Base-by-base conservation (phyloP, 2,329 filamentous ascomycete genomes). In the Dactylonectria estremocensis region DNA sequence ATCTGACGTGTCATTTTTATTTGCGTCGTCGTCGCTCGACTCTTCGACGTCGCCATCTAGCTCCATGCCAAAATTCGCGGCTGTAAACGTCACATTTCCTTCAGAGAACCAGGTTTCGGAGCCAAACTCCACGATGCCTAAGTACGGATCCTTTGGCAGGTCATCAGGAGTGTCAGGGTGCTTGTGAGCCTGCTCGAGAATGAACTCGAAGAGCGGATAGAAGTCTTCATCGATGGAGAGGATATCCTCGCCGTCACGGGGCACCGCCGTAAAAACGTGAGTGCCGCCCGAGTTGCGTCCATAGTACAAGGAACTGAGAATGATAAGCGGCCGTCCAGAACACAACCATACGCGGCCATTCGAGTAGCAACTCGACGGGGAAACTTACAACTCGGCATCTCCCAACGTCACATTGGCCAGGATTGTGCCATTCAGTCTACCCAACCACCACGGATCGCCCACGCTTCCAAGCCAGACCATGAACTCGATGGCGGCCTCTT, bases 391-490 rank as follows among this genome's bases (percentile, higher is more conserved):
- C 35, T 74, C 70, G 0, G 70, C 75, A 11, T 74, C 45, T 1
- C 74, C 72, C 1, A 76, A 54, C 0, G 62, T 72, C 33, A 76
- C 68, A 5, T 67, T 74, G 2, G 74, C 72, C 11, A 76, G 20
- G 14, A 76, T 69, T 0, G 54, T 69, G 6, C 73, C 60, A 1
- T 75, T 57, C 37, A 70, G 10, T 3, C 74, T 56, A 0, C 74
- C 74, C 7, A 76, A 61, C 74, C 74, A 76, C 74, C 74, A 76
- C 1, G 74, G 74, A 58, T 76, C 72, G 6, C 74, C 74, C 0
- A 76, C 72, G 0, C 71, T 58, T 1, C 74, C 74, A 5, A 76
- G 10, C 74, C 74, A 76, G 1, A 76, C 71, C 72, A 76, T 76
- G 1, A 76, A 68, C 49, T 76, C 74, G 5, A 76, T 66, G 10